Evolutionary conservation across 805 yeast species (phyloP), one percentile per base, ranked within the genome.

Genomic region (Scheffersomyces stipitis): DNA sequence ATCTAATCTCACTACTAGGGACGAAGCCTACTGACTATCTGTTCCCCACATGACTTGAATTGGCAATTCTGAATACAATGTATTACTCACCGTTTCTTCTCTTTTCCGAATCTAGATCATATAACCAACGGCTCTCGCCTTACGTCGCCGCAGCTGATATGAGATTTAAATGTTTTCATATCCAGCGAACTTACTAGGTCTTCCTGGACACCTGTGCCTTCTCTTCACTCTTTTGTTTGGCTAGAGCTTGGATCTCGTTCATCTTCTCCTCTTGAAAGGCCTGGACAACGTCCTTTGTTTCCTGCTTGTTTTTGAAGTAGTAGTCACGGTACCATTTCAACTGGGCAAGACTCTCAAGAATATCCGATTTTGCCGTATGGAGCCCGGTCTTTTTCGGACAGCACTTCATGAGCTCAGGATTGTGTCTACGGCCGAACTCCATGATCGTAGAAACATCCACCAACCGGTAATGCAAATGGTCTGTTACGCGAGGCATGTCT

Each of bases 321-420:
- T 84, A 67, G 14, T 81, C 78, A 39, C 75, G 64, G 59, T 83
- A 87, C 86, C 89, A 93, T 46, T 69, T 73, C 54, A 93, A 66
- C 58, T 93, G 96, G 6, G 62, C 76, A 28, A 93, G 91, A 51
- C 96, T 86, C 59, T 93, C 99, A 33, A 86, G 49, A 32, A 93
- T 93, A 59, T 93, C 99, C 12, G 80, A 71, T 45, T 76, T 77
- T 0, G 99, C 99, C 0, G 98, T 91, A 60, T 93, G 99, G 1
- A 74, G 73, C 15, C 75, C 71, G 33, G 62, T 64, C 62, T 95
- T 93, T 26, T 60, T 68, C 4, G 91, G 98, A 47, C 64, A 69
- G 38, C 50, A 54, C 40, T 58, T 58, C 62, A 83, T 69, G 33
- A 89, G 61, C 3, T 59, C 64, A 1, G 86, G 84, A 56, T 87